Evolutionary conservation across 192 early-diverging fungal species (phyloP).

Genomic region (Backusella liffmaniae): DNA sequence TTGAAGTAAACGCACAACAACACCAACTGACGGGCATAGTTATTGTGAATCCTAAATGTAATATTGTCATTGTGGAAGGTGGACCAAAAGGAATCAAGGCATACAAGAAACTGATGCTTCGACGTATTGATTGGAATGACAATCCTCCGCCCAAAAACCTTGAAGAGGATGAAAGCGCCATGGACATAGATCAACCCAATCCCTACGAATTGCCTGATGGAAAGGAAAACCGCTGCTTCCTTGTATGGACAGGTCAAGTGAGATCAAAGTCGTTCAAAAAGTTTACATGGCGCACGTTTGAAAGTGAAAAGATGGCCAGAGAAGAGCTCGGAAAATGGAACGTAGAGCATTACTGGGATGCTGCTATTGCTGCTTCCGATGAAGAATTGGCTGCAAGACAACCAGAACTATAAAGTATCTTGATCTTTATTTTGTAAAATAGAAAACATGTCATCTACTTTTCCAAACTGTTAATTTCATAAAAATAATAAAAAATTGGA

Average conservation of each 20-base stretch:
- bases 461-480: background rate
- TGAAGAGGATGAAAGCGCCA: conserved; percentile 21
- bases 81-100: conserved; percentile 83
- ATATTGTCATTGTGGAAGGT: conserved; percentile 91
- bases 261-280: conserved; percentile 73
- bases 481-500: background rate
- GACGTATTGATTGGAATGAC: conserved; percentile 91
- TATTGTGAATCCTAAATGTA: conserved; percentile 69
- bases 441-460: too few relatives aligned
- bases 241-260: conserved; percentile 94
- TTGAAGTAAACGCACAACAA: conserved; percentile 88
- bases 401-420: conserved; percentile 27
- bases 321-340: conserved; percentile 69
- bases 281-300: conserved; percentile 69
- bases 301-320: conserved; percentile 72
- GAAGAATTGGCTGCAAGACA: conserved; percentile 42
- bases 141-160: conserved; percentile 43
- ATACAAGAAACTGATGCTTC: conserved; percentile 96
- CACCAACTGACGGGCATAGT: conserved; percentile 80
- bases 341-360: conserved; percentile 88
- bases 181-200: conserved; percentile 43
- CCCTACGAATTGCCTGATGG: conserved; percentile 41
- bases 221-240: conserved; percentile 75
- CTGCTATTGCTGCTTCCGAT: conserved; percentile 55
- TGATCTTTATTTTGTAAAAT: background rate